Evolutionary conservation across 2,329 filamentous ascomycete species (phyloP).

Genomic region (Pseudopithomyces chartarum): DNA sequence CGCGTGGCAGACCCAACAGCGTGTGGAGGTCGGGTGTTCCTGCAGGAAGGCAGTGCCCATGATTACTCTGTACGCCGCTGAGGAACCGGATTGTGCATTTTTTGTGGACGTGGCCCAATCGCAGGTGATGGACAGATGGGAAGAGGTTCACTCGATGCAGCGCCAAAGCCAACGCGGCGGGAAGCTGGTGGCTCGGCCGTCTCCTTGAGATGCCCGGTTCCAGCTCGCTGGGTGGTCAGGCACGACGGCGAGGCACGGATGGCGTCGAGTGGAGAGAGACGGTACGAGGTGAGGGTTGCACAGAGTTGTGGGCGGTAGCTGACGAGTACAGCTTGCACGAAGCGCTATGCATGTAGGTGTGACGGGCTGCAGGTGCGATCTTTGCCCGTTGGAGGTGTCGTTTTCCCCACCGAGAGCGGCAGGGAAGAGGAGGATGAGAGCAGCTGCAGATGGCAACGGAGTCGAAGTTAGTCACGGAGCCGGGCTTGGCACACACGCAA

Average conservation of each 20-base stretch:
- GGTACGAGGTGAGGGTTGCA: too few relatives aligned
- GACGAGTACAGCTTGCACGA: too few relatives aligned
- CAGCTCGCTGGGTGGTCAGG: constrained; percentile 1
- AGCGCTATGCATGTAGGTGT: too few relatives aligned
- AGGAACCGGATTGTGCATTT: not conserved
- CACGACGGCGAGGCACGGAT: too few relatives aligned
- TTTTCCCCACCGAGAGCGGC: too few relatives aligned
- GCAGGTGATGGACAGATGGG: not conserved
- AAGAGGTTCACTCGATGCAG: not conserved
- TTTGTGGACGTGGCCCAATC: not conserved
- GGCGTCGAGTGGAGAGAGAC: too few relatives aligned
- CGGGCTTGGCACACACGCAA: too few relatives aligned
- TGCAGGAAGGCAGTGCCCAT: constrained; percentile 4
- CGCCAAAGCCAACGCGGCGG: constrained; percentile 2
- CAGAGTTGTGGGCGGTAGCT: too few relatives aligned
- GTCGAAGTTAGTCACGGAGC: too few relatives aligned
- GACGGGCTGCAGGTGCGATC: not conserved
- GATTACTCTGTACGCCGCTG: not conserved
- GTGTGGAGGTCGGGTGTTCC: not conserved
- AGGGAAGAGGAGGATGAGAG: too few relatives aligned
- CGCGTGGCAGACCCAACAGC: not conserved
- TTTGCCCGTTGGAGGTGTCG: not conserved
- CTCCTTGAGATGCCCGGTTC: not conserved
- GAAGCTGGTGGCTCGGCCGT: not conserved
- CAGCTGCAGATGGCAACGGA: too few relatives aligned